Conservation (phyloP, 2,329 filamentous ascomycete species). For the Cordyceps tenuipes region DNA sequence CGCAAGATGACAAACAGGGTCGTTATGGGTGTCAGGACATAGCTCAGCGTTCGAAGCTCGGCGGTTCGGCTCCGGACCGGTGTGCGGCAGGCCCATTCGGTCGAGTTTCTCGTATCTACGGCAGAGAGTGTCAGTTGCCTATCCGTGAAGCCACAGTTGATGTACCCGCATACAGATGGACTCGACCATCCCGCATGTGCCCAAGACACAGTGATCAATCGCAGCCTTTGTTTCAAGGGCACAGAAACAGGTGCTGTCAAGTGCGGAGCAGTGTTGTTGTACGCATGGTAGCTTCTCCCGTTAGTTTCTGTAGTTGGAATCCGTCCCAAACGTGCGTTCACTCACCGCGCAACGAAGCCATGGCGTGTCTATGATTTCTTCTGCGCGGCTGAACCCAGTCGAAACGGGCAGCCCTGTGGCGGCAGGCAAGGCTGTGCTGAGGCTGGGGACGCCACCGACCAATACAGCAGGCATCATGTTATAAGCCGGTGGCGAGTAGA, state of each 20-base stretch:
- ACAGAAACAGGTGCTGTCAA: neutral
- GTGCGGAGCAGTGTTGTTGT: neutral
- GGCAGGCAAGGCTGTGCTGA: neutral
- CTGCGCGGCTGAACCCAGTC: neutral
- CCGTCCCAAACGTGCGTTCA: no score
- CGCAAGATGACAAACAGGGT: constrained; percentile 24
- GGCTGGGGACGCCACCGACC: neutral
- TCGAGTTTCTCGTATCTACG: constrained; percentile 1
- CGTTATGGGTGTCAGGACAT: neutral
- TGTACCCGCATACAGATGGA: neutral
- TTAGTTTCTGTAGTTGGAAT: neutral
- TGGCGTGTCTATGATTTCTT: neutral
- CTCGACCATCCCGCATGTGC: neutral
- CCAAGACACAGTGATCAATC: neutral
- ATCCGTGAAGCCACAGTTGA: neutral
- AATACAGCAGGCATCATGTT: neutral
- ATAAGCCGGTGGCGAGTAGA: neutral
- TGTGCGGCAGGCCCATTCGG: constrained; percentile 4
- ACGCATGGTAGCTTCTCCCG: neutral
- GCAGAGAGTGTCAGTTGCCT: neutral
- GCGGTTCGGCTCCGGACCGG: neutral
- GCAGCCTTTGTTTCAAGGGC: neutral
- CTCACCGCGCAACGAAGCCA: neutral
- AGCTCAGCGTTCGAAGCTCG: neutral
- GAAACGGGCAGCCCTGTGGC: neutral